Evolutionary conservation across 2,329 filamentous ascomycete species (phyloP).

Genomic region (Dactylella cylindrospora): DNA sequence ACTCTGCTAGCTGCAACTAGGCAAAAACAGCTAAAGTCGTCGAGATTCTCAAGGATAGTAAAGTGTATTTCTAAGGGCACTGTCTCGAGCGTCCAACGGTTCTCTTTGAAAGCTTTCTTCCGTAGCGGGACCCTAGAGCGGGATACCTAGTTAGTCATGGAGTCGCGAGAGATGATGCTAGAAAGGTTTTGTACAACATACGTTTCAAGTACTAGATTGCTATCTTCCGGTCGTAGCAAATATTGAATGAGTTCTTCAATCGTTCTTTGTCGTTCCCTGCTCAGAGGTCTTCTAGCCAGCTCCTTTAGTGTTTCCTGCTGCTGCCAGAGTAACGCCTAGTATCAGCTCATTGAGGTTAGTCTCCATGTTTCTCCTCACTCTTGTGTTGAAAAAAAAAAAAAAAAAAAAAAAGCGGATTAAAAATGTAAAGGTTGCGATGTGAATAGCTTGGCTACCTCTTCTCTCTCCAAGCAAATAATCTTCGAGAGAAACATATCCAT

Average conservation of each 20-base stretch:
- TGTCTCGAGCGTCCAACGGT: too few species aligned
- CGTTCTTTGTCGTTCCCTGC: too few species aligned
- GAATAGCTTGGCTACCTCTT: too few species aligned
- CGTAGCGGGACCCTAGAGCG: constrained; percentile 5
- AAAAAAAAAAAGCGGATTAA: too few species aligned
- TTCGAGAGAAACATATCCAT: constrained; percentile 35
- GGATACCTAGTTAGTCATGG: too few species aligned
- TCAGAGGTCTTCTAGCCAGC: constrained; percentile 26
- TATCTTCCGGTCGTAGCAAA: constrained; percentile 22
- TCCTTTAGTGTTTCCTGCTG: constrained; percentile 19
- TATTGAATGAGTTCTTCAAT: constrained; percentile 41
- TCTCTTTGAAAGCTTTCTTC: too few species aligned
- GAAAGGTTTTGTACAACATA: background rate
- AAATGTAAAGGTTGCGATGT: too few species aligned
- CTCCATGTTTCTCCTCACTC: too few species aligned
- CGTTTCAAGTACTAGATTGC: constrained; percentile 24
- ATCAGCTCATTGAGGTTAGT: background rate
- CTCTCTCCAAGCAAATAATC: constrained; percentile 36
- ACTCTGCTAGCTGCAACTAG: constrained; percentile 16
- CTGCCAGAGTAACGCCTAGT: constrained; percentile 37
- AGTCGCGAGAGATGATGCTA: too few species aligned
- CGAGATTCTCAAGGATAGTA: constrained; percentile 25
- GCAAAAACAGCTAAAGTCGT: constrained; percentile 31
- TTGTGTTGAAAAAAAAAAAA: too few species aligned
- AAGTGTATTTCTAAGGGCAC: constrained; percentile 27